Base-by-base conservation (phyloP, 805 yeast genomes). In the Dipodascopsis uninucleata region DNA sequence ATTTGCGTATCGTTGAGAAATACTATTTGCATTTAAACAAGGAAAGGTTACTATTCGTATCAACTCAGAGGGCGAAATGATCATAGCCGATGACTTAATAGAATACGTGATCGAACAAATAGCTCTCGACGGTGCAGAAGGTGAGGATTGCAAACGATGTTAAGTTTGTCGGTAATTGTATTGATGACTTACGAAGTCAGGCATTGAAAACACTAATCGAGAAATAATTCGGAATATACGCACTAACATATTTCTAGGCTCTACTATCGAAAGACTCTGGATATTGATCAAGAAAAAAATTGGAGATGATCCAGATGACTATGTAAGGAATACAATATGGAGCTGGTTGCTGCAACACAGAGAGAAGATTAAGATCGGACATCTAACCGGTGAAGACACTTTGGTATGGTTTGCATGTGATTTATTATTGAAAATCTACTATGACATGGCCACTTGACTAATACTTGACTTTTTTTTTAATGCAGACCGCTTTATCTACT, bases 61-160 rank as follows among this genome's bases (percentile, higher is more conserved):
- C n/a, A n/a, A n/a, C n/a, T n/a, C n/a, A n/a, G 35, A 10, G 35
- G n/a, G 14, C 39, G 39, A 40, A 21, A 49, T 49, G 54, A 16
- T 39, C 10, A 26, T 43, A 14, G 49, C 52, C 7, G 65, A 62
- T 42, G 64, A 61, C 43, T 38, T 61, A 18, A 58, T 61, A 31
- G 61, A 56, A 33, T 45, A 52, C 47, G 31, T 58, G 25, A 44
- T 61, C 20, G 65, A 63, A 44, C 47, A 49, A 31, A 34, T 63
- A 29, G 64, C 66, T 9, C 48, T 55, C 31, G 58, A 59, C 40
- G 67, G 65, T 5, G 57, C 54, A 36, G 51, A 53, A 25, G 66
- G 66, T 62, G 48, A 21, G 61, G 39, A 22, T 10, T 31, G 16
- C n/a, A n/a, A n/a, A n/a, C n/a, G n/a, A n/a, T n/a, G n/a, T n/a